These are phyloP conservation scores for Linderniella brevidens DNA, from an alignment of 257 asterid species.

Conservation along the genomic window DNA sequence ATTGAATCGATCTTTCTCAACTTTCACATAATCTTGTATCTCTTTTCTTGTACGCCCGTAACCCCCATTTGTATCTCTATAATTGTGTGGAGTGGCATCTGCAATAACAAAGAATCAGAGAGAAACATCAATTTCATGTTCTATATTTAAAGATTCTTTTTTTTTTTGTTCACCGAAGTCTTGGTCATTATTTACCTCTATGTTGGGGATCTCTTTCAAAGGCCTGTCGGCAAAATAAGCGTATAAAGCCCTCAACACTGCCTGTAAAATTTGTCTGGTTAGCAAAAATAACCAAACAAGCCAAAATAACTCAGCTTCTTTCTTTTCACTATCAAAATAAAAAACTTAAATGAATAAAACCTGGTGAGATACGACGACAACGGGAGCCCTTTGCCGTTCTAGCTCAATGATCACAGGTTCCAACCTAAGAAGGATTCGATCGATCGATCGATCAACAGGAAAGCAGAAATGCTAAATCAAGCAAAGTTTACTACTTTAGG, in stretches of 20 bases:
- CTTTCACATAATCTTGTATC: conserved; percentile 78
- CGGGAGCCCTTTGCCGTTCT: conserved; percentile 97
- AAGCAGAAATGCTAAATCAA: conserved; percentile 5
- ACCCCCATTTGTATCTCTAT: conserved; percentile 99
- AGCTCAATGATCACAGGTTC: conserved; percentile 98
- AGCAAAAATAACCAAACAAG: background rate
- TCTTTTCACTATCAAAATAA: conserved; percentile 11
- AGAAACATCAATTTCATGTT: no score
- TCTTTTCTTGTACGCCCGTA: conserved; percentile 88
- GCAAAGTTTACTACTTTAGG: conserved; percentile 6
- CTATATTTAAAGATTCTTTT: no score
- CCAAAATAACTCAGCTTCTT: conserved; percentile 1
- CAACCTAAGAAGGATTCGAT: conserved; percentile 54
- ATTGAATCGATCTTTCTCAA: no score
- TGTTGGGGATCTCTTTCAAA: conserved; percentile 78
- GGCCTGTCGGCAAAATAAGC: conserved; percentile 99
- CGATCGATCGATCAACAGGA: conserved; percentile 12
- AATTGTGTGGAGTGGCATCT: conserved; percentile 92
- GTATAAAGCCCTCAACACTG: conserved; percentile 90
- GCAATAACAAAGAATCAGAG: conserved; percentile 4
- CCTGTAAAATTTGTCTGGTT: conserved; percentile 25
- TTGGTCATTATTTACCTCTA: conserved; percentile 43
- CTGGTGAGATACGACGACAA: conserved; percentile 96
- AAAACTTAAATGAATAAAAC: conserved; percentile 19
- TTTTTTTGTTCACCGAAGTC: no score